Evolutionary conservation across 1,139 yeast genomes (phyloP).

Genomic region (Nakaseomyces delphensis): DNA sequence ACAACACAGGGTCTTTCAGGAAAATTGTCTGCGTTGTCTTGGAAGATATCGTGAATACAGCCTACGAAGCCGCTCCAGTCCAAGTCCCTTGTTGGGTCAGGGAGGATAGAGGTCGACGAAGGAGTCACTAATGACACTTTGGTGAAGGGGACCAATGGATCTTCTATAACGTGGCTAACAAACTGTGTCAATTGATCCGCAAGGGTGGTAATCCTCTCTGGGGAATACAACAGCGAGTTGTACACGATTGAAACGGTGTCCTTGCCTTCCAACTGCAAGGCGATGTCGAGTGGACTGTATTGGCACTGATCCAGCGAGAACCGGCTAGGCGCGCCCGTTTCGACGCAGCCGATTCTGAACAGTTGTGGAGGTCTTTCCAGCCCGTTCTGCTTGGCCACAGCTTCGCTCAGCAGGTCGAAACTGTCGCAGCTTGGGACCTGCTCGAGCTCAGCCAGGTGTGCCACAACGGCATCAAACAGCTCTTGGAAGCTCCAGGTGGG

Average conservation of each 20-base stretch:
- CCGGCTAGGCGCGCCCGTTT: slow-evolving; percentile 14
- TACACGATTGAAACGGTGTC: slow-evolving; percentile 33
- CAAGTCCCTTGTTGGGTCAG: slow-evolving; percentile 79
- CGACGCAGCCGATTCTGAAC: slow-evolving; percentile 35
- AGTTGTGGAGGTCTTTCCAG: slow-evolving; percentile 54
- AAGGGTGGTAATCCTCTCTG: slow-evolving; percentile 57
- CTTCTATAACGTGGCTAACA: slow-evolving; percentile 32
- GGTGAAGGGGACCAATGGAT: slow-evolving; percentile 43
- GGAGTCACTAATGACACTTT: slow-evolving; percentile 59
- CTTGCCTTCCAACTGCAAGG: slow-evolving; percentile 17
- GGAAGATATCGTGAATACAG: slow-evolving; percentile 91
- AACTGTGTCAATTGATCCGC: slow-evolving; percentile 67
- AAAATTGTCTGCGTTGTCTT: slow-evolving; percentile 66
- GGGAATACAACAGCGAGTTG: slow-evolving; percentile 68
- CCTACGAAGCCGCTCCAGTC: slow-evolving; percentile 92
- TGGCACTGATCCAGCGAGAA: slow-evolving; percentile 20
- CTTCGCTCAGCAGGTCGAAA: slow-evolving; percentile 49
- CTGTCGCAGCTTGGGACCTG: slow-evolving; percentile 36
- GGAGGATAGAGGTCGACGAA: slow-evolving; percentile 51
- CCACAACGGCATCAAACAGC: slow-evolving; percentile 29
- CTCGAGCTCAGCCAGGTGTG: slow-evolving; percentile 34
- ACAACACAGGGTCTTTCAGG: slow-evolving; percentile 88
- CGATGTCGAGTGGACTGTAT: slow-evolving; percentile 25
- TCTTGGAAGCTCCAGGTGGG: slow-evolving; percentile 47
- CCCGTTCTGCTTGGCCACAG: slow-evolving; percentile 41